phyloP scores from a whole-genome alignment of 495 filamentous ascomycete genomes.

The Ramalina intermedia region DNA sequence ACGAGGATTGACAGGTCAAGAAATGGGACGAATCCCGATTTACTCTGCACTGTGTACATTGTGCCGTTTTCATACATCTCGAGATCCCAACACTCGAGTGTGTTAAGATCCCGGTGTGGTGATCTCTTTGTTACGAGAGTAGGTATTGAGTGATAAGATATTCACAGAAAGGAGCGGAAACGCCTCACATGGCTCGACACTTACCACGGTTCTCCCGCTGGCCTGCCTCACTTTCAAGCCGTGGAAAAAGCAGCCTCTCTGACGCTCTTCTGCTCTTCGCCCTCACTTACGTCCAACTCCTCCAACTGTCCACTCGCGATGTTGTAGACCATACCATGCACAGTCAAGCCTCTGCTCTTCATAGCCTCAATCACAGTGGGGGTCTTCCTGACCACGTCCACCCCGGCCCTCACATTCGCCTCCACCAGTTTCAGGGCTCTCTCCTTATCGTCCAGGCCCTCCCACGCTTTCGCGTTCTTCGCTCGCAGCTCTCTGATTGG shows the following conservation, averaged over 20 bases:
- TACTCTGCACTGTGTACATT: too few species aligned
- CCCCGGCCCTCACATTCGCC: constrained; percentile 53
- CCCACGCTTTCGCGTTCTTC: constrained; percentile 15
- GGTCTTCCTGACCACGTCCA: constrained; percentile 43
- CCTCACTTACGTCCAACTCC: constrained; percentile 35
- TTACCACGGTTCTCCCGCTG: too few species aligned
- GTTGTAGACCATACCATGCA: constrained; percentile 62
- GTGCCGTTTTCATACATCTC: too few species aligned
- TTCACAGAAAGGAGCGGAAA: too few species aligned
- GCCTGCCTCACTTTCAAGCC: neutral
- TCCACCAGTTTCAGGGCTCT: constrained; percentile 44
- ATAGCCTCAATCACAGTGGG: constrained; percentile 40
- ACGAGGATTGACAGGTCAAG: too few species aligned
- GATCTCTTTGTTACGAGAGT: too few species aligned
- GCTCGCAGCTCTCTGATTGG: constrained; percentile 49
- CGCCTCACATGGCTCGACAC: too few species aligned
- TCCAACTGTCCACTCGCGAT: constrained; percentile 43
- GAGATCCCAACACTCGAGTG: too few species aligned
- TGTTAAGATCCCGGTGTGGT: too few species aligned
- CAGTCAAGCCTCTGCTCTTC: constrained; percentile 49
- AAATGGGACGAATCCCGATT: too few species aligned
- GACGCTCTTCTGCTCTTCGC: constrained; percentile 24
- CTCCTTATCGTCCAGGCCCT: constrained; percentile 36
- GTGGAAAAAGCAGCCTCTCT: constrained; percentile 25
- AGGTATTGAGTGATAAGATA: too few species aligned